Percentiles rank a stretch among this genome's conserved stretches.
phyloP scores from a whole-genome alignment of 1,139 yeast species.

The Yamadazyma trypodendri region DNA sequence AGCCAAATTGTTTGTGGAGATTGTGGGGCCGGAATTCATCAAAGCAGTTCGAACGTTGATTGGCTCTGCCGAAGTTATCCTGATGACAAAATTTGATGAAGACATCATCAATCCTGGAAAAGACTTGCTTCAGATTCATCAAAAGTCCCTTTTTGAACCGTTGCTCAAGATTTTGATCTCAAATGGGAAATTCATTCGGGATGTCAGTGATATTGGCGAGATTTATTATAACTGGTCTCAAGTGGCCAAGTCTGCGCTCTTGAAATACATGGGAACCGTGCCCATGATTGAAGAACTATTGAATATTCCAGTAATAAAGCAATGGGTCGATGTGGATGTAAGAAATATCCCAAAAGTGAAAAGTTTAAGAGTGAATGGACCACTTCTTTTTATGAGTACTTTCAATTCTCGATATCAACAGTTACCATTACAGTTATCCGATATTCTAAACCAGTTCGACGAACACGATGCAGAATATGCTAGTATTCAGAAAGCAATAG shows the following conservation, averaged over 20 bases:
- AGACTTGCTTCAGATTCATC: conserved; percentile 62
- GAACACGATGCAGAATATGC: conserved; percentile 57
- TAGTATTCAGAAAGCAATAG: conserved; percentile 54
- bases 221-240: conserved; percentile 67
- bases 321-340: conserved; percentile 50
- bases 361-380: conserved; percentile 50
- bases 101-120: conserved; percentile 62
- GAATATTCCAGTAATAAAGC: conserved; percentile 48
- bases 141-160: conserved; percentile 56
- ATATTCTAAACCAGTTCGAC: conserved; percentile 49
- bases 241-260: conserved; percentile 48
- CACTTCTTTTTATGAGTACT: conserved; percentile 69
- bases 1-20: conserved; percentile 61
- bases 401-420: conserved; percentile 75
- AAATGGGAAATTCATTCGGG: conserved; percentile 68
- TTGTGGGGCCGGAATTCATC: conserved; percentile 44
- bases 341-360: conserved; percentile 38
- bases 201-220: conserved; percentile 53
- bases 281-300: conserved; percentile 33
- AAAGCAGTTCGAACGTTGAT: conserved; percentile 49
- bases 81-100: conserved; percentile 50
- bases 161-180: conserved; percentile 34
- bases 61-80: conserved; percentile 28
- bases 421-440: conserved; percentile 63
- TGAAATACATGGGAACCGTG: conserved; percentile 55